These are phyloP conservation scores for Rhodotorula graminis DNA, from an alignment of 768 basidiomycete species.

Conservation along the genomic window DNA sequence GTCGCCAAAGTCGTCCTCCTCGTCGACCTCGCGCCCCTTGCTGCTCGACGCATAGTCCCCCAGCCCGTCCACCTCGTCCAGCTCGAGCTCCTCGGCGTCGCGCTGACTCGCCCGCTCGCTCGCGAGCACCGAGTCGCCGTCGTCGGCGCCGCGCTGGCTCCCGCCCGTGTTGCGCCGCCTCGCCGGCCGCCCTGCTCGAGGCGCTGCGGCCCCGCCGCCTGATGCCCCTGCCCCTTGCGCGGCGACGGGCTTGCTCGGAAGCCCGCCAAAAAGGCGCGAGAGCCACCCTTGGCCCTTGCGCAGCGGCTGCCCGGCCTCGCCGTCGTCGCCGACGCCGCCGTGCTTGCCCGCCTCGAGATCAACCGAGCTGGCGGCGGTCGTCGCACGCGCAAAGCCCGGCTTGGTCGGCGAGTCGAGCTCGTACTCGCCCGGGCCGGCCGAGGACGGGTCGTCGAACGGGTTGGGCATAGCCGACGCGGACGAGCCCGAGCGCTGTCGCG, in stretches of 20 bases:
- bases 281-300: constrained; percentile 16
- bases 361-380: neutral
- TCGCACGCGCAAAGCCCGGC: constrained; percentile 45
- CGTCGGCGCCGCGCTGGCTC: constrained; percentile 24
- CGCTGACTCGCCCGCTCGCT: constrained; percentile 13
- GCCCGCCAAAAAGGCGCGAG: constrained; percentile 18
- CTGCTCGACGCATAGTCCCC: neutral
- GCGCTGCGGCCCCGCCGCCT: constrained; percentile 25
- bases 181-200: neutral
- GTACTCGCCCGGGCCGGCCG: too few species aligned
- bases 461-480: constrained; percentile 45
- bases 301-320: neutral
- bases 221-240: neutral
- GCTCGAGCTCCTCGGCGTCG: constrained; percentile 23
- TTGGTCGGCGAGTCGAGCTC: constrained; percentile 37
- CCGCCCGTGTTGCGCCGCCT: constrained; percentile 10
- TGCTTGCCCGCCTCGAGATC: neutral
- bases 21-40: neutral
- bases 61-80: constrained; percentile 36
- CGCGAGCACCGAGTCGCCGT: constrained; percentile 48
- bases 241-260: neutral
- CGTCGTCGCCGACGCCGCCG: too few species aligned
- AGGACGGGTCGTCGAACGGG: constrained; percentile 29
- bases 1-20: constrained; percentile 34
- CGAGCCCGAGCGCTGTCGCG: constrained; percentile 43